A percentile compares a stretch with the other conserved stretches of the same genome.
These are phyloP conservation scores for Grammothele lineata DNA, from an alignment of 768 basidiomycete genomes.

Conservation along the genomic window DNA sequence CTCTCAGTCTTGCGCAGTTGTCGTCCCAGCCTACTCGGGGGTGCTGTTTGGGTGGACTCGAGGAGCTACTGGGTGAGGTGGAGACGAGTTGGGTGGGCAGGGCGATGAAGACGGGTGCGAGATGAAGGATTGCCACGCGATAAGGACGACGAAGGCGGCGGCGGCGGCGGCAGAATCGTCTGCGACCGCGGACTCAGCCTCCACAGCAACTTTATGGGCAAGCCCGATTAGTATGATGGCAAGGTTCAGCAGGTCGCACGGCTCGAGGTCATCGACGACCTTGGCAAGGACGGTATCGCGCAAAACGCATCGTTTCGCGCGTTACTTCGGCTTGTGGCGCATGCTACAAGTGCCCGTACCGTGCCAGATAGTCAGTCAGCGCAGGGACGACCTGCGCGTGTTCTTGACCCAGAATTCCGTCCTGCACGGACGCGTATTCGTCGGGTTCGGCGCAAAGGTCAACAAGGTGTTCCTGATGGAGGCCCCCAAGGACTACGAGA, in stretches of 20 bases:
- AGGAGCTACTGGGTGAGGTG: no score
- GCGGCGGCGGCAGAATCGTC: no score
- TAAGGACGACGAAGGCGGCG: no score
- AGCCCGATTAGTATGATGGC: constrained; percentile 62
- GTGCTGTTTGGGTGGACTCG: no score
- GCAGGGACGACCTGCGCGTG: constrained; percentile 26
- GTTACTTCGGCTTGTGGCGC: constrained; percentile 60
- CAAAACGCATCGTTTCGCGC: constrained; percentile 61
- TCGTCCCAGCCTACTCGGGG: no score
- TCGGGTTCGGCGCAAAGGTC: constrained; percentile 64
- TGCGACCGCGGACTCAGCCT: constrained; percentile 56
- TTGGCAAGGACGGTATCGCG: constrained; percentile 55
- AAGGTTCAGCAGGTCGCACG: constrained; percentile 55
- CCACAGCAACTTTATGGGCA: constrained; percentile 45
- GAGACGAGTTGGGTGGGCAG: no score
- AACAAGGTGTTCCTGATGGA: constrained; percentile 58
- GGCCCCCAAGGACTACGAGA: constrained; percentile 41
- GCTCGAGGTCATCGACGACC: constrained; percentile 27
- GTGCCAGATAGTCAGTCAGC: constrained; percentile 22
- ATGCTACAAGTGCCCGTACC: constrained; percentile 54
- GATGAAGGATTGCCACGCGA: no score
- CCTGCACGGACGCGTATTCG: constrained; percentile 60
- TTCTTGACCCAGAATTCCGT: constrained; percentile 51
- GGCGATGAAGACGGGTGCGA: no score
- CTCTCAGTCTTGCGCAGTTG: no score